A percentile compares a stretch with the other conserved stretches of the same genome.
phyloP scores from a whole-genome alignment of 176 grass and related monocot species.

The Musa acuminata region DNA sequence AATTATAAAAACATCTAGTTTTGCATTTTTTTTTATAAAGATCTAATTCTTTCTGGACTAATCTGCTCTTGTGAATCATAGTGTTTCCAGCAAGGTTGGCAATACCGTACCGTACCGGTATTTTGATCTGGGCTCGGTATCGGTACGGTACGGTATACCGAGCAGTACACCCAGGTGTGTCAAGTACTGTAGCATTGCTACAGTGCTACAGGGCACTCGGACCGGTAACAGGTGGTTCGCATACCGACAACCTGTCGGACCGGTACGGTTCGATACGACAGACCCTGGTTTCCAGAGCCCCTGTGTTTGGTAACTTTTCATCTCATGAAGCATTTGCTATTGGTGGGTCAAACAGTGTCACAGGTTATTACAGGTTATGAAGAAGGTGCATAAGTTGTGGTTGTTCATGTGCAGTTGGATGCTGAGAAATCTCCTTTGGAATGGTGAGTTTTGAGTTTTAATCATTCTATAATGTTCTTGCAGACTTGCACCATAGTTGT shows the following conservation, averaged over 20 bases:
- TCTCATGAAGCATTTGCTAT: conserved; percentile 92
- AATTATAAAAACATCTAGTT: too few species aligned
- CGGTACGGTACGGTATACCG: too few species aligned
- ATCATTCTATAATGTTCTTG: background rate
- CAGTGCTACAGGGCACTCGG: too few species aligned
- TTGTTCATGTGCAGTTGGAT: conserved; percentile 62
- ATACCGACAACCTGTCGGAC: too few species aligned
- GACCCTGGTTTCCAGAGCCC: too few species aligned
- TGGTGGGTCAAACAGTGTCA: conserved; percentile 93
- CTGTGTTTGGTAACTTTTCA: conserved; percentile 78
- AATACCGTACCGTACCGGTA: too few species aligned
- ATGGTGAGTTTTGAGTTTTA: conserved; percentile 38
- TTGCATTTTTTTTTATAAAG: background rate
- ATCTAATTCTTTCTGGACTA: background rate
- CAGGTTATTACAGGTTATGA: conserved; percentile 93
- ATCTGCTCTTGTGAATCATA: conserved; percentile 20
- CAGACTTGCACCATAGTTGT: background rate
- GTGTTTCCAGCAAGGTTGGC: too few species aligned
- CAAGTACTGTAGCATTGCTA: too few species aligned
- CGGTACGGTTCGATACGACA: too few species aligned
- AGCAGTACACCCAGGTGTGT: too few species aligned
- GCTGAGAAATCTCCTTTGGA: conserved; percentile 72
- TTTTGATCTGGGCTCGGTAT: too few species aligned
- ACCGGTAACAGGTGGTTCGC: too few species aligned
- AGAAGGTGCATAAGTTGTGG: conserved; percentile 84